A percentile compares a stretch with the other conserved stretches of the same genome.
Evolutionary conservation across 306 rosid genomes (phyloP).

Genomic region (Macrotyloma uniflorum): DNA sequence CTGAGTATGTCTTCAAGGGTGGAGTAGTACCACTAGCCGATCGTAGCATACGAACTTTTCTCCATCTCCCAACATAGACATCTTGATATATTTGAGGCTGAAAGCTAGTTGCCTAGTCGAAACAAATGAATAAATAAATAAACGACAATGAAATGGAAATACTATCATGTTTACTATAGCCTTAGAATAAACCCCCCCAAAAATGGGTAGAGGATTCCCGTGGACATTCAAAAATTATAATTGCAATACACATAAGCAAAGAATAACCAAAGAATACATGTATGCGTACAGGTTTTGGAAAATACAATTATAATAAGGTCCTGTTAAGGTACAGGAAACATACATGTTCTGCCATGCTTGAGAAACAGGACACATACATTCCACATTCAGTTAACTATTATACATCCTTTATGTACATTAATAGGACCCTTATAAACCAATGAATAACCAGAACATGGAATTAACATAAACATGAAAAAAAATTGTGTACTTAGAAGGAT

Average conservation of each 20-base stretch:
- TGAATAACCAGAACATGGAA: conserved; percentile 9
- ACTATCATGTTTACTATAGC: conserved; percentile 4
- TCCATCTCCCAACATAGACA: conserved; percentile 89
- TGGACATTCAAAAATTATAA: too few relatives aligned
- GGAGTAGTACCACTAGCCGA: conserved; percentile 99
- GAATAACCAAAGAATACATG: too few relatives aligned
- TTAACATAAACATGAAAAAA: conserved; percentile 14
- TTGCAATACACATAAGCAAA: too few relatives aligned
- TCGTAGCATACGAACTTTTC: conserved; percentile 93
- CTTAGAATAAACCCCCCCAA: not conserved
- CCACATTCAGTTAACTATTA: not conserved
- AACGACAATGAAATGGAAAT: conserved; percentile 38
- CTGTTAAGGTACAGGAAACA: too few relatives aligned
- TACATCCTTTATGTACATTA: not conserved
- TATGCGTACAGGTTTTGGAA: too few relatives aligned
- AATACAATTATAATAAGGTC: too few relatives aligned
- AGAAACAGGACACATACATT: too few relatives aligned
- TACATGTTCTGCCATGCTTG: too few relatives aligned
- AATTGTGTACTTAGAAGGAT: conserved; percentile 21
- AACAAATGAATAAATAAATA: conserved; percentile 38
- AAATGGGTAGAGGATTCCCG: not conserved
- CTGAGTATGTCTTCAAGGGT: conserved; percentile 84
- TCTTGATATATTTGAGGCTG: conserved; percentile 95
- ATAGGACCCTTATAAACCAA: conserved; percentile 27
- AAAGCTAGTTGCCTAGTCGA: conserved; percentile 88